These are phyloP conservation scores for Theileria annulata DNA, from an alignment of 169 alveolate species.

Conservation along the genomic window DNA sequence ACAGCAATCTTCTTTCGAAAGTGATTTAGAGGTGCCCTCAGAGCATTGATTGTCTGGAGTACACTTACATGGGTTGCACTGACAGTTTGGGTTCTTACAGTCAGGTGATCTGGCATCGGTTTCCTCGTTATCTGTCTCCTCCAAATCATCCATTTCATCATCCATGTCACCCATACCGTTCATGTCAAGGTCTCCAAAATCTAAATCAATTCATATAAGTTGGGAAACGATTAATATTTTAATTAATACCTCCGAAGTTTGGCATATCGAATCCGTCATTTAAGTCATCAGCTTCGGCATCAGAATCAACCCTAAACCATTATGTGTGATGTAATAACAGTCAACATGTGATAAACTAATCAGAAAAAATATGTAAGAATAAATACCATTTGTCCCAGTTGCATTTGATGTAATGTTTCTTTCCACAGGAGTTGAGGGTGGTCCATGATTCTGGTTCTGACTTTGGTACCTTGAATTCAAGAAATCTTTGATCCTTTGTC, in stretches of 20 bases:
- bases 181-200: constrained; percentile 64
- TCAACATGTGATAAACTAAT: neutral
- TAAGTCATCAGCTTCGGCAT: constrained; percentile 71
- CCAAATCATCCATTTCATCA: constrained; percentile 58
- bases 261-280: constrained; percentile 77
- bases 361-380: neutral
- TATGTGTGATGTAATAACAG: neutral
- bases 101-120: constrained; percentile 2
- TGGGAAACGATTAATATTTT: neutral
- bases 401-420: constrained; percentile 77
- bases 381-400: constrained; percentile 78
- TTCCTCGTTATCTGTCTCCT: constrained; percentile 55
- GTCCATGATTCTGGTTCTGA: constrained; percentile 76
- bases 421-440: constrained; percentile 74
- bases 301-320: constrained; percentile 71
- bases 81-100: constrained; percentile 25
- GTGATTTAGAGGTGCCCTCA: constrained; percentile 11
- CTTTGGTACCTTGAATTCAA: constrained; percentile 72
- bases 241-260: constrained; percentile 58
- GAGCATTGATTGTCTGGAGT: constrained; percentile 30
- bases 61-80: constrained; percentile 35
- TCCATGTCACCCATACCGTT: constrained; percentile 64
- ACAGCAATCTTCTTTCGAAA: constrained; percentile 20
- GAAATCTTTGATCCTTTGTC: constrained; percentile 65
- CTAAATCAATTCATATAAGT: constrained; percentile 14